phyloP scores from a whole-genome alignment of 2,329 filamentous ascomycete genomes.

The Pyrenophora tritici-repentis region DNA sequence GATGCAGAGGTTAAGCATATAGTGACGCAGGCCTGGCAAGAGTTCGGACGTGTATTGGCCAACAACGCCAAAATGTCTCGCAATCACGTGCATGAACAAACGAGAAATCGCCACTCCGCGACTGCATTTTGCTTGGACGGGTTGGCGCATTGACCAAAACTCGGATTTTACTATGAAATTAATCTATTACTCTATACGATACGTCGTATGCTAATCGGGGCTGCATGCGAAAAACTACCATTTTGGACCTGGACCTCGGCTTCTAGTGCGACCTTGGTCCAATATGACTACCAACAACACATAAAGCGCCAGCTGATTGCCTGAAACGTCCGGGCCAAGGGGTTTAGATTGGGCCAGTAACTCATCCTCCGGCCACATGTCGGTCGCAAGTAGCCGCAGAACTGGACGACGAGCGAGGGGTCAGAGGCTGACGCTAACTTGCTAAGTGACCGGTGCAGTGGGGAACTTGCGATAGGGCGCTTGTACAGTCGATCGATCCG shows the following conservation, averaged over 20 bases:
- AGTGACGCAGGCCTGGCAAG: background rate
- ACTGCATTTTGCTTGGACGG: conserved; percentile 3
- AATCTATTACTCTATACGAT: no score
- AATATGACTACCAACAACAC: no score
- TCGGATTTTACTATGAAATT: no score
- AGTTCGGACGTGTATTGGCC: background rate
- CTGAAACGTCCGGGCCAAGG: no score
- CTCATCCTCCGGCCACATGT: no score
- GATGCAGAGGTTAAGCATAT: conserved; percentile 1
- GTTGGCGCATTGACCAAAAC: background rate
- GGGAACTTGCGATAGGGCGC: conserved; percentile 1
- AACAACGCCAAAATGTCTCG: conserved; percentile 27
- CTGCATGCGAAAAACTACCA: no score
- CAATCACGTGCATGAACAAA: conserved; percentile 24
- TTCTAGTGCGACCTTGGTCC: no score
- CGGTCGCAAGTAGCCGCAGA: no score
- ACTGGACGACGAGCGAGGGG: background rate
- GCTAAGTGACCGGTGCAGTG: background rate
- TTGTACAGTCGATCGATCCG: conserved; percentile 14
- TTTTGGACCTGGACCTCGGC: no score
- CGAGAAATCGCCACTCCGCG: conserved; percentile 7
- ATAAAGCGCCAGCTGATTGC: no score
- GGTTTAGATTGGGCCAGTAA: no score
- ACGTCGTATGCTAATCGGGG: no score
- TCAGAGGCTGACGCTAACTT: background rate